A percentile compares a stretch with the other conserved stretches of the same genome.
phyloP scores from a whole-genome alignment of 768 basidiomycete genomes.

The Trametes coccinea region DNA sequence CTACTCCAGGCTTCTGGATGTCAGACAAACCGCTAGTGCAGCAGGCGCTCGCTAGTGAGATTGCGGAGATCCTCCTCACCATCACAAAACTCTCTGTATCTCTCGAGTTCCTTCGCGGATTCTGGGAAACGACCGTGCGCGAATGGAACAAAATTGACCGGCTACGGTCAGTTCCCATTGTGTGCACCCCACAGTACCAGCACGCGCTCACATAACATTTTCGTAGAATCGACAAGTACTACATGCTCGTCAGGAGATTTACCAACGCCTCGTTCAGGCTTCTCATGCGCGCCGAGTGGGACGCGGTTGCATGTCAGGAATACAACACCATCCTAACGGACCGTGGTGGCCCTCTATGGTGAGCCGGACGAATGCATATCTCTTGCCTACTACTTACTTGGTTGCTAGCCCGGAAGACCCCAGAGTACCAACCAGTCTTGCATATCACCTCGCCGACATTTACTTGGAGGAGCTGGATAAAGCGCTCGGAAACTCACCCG shows the following conservation, averaged over 20 bases:
- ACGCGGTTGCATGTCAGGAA: constrained; percentile 47
- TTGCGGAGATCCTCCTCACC: constrained; percentile 78
- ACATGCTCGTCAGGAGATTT: constrained; percentile 90
- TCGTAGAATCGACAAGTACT: constrained; percentile 92
- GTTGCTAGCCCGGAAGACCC: constrained; percentile 60
- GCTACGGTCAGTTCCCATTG: constrained; percentile 58
- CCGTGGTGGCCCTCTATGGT: constrained; percentile 87
- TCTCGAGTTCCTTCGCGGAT: constrained; percentile 79
- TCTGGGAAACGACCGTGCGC: constrained; percentile 87
- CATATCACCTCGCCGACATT: constrained; percentile 87
- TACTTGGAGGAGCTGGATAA: constrained; percentile 90
- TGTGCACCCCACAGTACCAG: too few relatives aligned
- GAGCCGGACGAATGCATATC: constrained; percentile 23
- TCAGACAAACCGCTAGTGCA: constrained; percentile 98
- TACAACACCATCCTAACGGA: constrained; percentile 69
- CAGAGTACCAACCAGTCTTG: constrained; percentile 74
- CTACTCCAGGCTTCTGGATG: constrained; percentile 95
- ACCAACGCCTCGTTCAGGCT: constrained; percentile 84
- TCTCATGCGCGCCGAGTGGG: constrained; percentile 73
- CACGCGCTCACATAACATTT: too few relatives aligned
- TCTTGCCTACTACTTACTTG: background rate
- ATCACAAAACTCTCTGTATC: constrained; percentile 61
- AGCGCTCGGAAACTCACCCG: constrained; percentile 38
- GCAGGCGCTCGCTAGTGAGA: constrained; percentile 82
- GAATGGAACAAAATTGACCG: constrained; percentile 96